phyloP scores from a whole-genome alignment of 139 green algal species.

The Eudorina sp. region DNA sequence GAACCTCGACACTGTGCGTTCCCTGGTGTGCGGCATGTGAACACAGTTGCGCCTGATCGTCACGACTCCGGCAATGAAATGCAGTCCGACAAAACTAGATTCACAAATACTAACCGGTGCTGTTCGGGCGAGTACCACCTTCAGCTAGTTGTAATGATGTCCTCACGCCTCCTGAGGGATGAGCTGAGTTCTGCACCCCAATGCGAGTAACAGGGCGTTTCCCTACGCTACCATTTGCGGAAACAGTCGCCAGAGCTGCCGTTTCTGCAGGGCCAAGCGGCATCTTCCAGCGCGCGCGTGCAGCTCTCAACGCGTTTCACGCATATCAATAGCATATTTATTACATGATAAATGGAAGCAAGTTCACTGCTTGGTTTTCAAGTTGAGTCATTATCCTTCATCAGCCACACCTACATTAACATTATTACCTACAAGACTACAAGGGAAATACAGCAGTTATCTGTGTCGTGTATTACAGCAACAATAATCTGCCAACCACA shows the following conservation, averaged over 20 bases:
- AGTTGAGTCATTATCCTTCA: conserved; percentile 14
- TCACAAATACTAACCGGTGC: not conserved
- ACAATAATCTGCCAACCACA: too few relatives aligned
- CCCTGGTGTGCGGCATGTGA: too few relatives aligned
- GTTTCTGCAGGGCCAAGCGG: not conserved
- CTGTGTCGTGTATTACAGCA: too few relatives aligned
- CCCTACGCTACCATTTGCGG: not conserved
- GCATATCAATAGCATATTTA: not conserved
- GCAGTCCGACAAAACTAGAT: not conserved
- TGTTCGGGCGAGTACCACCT: not conserved
- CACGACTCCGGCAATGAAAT: not conserved
- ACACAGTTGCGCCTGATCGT: too few relatives aligned
- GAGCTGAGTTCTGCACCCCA: not conserved
- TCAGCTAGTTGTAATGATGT: not conserved
- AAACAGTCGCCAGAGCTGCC: not conserved
- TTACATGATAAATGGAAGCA: too few relatives aligned
- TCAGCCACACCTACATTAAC: too few relatives aligned
- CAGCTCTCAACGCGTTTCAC: not conserved
- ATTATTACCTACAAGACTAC: too few relatives aligned
- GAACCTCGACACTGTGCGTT: not conserved
- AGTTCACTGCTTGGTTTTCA: too few relatives aligned
- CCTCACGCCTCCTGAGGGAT: not conserved
- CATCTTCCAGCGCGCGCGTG: not conserved
- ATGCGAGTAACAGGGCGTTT: not conserved
- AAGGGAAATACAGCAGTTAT: too few relatives aligned